These are phyloP conservation scores for Cladosporium velox DNA, from an alignment of 2,329 filamentous ascomycete genomes.

Conservation along the genomic window DNA sequence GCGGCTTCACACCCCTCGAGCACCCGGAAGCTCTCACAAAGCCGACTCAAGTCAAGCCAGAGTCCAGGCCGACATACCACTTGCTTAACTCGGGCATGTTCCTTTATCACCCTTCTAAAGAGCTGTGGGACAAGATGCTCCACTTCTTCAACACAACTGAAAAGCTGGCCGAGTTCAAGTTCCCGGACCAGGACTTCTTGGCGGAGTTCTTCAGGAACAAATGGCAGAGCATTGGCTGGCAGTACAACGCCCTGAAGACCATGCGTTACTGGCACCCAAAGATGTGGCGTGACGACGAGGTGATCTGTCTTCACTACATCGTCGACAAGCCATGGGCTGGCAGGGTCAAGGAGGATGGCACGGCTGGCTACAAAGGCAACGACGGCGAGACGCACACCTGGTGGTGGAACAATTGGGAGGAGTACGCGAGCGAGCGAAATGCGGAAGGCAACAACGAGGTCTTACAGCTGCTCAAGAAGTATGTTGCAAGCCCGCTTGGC, in stretches of 20 bases:
- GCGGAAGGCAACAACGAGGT: slow-evolving; percentile 15
- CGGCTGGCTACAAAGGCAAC: slow-evolving; percentile 51
- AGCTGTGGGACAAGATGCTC: slow-evolving; percentile 45
- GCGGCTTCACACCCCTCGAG: slow-evolving; percentile 48
- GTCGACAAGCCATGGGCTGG: slow-evolving; percentile 59
- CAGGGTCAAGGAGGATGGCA: slow-evolving; percentile 44
- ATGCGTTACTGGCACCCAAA: slow-evolving; percentile 55
- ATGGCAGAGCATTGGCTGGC: slow-evolving; percentile 52
- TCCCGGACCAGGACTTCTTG: slow-evolving; percentile 58
- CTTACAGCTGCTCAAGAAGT: slow-evolving; percentile 17
- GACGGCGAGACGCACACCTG: slow-evolving; percentile 55
- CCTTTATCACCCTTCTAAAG: slow-evolving; percentile 48
- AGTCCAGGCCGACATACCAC: slow-evolving; percentile 42
- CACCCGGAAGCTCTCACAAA: slow-evolving; percentile 40
- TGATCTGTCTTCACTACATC: slow-evolving; percentile 55
- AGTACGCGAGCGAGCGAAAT: slow-evolving; percentile 28
- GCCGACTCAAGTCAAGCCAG: slow-evolving; percentile 38
- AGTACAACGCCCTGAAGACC: slow-evolving; percentile 57
- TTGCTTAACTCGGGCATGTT: slow-evolving; percentile 57
- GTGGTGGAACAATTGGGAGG: slow-evolving; percentile 55
- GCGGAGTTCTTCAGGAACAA: slow-evolving; percentile 49
- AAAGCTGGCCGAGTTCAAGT: slow-evolving; percentile 48
- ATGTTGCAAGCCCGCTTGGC: slow-evolving; percentile 17
- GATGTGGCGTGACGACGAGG: slow-evolving; percentile 53
- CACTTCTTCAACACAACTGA: slow-evolving; percentile 44